A percentile compares a stretch with the other conserved stretches of the same genome.
Evolutionary conservation across 495 filamentous ascomycete genomes (phyloP).

Genomic region (Cladorrhinum samala): DNA sequence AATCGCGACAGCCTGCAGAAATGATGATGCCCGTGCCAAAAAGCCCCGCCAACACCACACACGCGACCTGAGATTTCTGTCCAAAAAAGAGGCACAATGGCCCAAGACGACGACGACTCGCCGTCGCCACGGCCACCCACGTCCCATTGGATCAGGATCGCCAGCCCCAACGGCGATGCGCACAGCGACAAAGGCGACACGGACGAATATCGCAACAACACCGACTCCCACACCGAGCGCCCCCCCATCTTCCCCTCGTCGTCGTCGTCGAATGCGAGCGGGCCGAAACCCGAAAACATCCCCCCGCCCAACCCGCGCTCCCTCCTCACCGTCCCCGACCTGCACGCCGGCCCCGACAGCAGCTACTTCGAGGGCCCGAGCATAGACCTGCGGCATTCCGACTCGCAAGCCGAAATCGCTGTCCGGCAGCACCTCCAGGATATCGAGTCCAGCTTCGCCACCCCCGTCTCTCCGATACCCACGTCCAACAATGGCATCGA

Average conservation of each 20-base stretch:
- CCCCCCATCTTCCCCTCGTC: conserved; percentile 7
- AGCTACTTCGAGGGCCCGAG: conserved; percentile 41
- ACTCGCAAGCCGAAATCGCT: conserved; percentile 41
- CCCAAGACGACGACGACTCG: conserved; percentile 19
- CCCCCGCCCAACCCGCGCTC: conserved; percentile 17
- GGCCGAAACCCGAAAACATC: conserved; percentile 22
- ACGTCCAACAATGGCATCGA: conserved; percentile 43
- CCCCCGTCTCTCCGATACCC: conserved; percentile 45
- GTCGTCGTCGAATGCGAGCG: conserved; percentile 6
- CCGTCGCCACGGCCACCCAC: conserved; percentile 21
- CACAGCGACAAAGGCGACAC: background rate
- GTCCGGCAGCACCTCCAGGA: conserved; percentile 63
- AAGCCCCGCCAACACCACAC: background rate
- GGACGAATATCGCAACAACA: background rate
- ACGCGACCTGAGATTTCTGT: background rate
- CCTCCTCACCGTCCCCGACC: background rate
- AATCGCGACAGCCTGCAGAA: background rate
- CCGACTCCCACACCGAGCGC: conserved; percentile 8
- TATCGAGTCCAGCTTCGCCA: conserved; percentile 80
- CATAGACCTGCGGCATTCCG: conserved; percentile 31
- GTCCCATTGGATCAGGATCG: conserved; percentile 9
- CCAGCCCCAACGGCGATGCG: background rate
- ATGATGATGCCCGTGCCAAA: background rate
- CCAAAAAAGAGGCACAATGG: background rate
- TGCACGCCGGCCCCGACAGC: conserved; percentile 26